phyloP scores from a whole-genome alignment of 352 stramenopile genomes.

The Aphanomyces cochlioides region DNA sequence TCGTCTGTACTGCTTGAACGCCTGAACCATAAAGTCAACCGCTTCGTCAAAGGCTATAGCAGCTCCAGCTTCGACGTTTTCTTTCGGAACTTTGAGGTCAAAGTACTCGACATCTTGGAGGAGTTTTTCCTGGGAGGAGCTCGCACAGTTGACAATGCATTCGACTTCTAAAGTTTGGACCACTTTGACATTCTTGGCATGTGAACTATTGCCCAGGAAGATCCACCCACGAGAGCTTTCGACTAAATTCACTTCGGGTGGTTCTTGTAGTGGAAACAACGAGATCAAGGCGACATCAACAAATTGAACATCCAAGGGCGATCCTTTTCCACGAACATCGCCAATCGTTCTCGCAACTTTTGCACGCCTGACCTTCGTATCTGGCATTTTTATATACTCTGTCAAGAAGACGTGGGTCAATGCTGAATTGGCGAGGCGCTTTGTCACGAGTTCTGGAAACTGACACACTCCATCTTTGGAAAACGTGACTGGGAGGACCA shows the following conservation, averaged over 20 bases:
- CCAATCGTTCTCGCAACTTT: background rate
- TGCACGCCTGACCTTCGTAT: background rate
- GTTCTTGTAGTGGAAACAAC: background rate
- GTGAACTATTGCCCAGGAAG: conserved; percentile 18
- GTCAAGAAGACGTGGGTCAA: background rate
- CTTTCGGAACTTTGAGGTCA: conserved; percentile 7
- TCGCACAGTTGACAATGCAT: conserved; percentile 20
- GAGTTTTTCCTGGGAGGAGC: conserved; percentile 2
- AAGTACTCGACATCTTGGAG: conserved; percentile 21
- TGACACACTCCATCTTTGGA: background rate
- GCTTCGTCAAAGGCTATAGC: conserved; percentile 24
- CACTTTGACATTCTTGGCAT: conserved; percentile 5
- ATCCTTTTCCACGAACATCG: background rate
- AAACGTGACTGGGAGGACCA: background rate
- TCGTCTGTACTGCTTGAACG: conserved; percentile 25
- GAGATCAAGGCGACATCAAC: background rate
- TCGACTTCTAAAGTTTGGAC: conserved; percentile 1
- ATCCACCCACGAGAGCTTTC: conserved; percentile 2
- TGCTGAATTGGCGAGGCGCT: conserved; percentile 3
- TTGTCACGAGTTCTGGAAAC: background rate
- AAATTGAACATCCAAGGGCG: background rate
- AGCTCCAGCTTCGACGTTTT: conserved; percentile 10
- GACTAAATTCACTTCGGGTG: conserved; percentile 8
- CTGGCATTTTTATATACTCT: background rate
- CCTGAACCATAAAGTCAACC: background rate